A percentile compares a stretch with the other conserved stretches of the same genome.
Conservation (phyloP, 169 alveolate genomes). For the Toxoplasma gondii region DNA sequence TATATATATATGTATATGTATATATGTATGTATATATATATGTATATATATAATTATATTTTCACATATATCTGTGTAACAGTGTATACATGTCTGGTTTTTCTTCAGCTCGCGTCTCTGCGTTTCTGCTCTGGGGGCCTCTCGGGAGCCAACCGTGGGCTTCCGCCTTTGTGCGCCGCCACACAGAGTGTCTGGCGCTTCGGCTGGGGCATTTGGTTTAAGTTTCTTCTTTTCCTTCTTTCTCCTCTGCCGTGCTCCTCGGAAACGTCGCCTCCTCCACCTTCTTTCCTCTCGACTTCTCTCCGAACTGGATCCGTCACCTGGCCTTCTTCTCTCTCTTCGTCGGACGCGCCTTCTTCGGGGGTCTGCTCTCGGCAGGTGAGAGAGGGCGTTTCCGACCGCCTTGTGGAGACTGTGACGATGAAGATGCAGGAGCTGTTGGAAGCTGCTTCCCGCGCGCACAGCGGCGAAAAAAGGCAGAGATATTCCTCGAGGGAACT, state of each 20-base stretch:
- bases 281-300: background rate
- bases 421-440: background rate
- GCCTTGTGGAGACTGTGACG: background rate
- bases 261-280: background rate
- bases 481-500: background rate
- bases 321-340: background rate
- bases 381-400: background rate
- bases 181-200: background rate
- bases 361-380: background rate
- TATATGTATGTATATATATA: background rate
- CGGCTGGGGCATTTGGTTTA: slow-evolving; percentile 11
- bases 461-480: background rate
- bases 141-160: background rate
- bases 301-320: background rate
- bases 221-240: background rate
- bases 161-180: background rate
- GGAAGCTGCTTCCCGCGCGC: background rate
- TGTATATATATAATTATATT: background rate
- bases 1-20: background rate
- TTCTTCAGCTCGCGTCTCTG: background rate
- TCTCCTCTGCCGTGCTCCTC: background rate
- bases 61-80: background rate
- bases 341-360: background rate
- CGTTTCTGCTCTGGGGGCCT: background rate
- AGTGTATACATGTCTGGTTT: background rate